Conservation (phyloP, 371 early-diverging fungal species). For the Rhizopus microsporus region DNA sequence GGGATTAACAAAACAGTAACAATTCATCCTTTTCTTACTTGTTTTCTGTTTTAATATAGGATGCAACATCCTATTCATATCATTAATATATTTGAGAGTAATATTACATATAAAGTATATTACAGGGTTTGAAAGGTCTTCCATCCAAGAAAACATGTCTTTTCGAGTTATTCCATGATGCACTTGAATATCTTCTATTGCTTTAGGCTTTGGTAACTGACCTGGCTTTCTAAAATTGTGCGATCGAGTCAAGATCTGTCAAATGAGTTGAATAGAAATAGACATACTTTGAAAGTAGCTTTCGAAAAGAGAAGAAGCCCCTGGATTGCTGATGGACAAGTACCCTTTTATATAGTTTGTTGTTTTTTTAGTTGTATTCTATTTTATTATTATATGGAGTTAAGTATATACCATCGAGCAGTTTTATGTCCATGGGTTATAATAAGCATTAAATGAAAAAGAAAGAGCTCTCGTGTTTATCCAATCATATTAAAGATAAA, state of each 20-base stretch:
- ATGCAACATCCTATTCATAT: constrained; percentile 37
- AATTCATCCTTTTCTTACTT: constrained; percentile 33
- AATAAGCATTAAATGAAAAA: too few species aligned
- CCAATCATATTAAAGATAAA: too few species aligned
- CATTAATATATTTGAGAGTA: background rate
- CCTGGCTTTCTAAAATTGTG: constrained; percentile 16
- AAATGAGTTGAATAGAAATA: background rate
- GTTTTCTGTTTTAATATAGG: constrained; percentile 61
- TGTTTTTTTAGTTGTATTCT: too few species aligned
- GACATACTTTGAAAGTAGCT: constrained; percentile 18
- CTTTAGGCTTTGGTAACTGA: constrained; percentile 43
- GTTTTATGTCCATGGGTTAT: too few species aligned
- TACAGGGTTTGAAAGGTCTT: constrained; percentile 55
- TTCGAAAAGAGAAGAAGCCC: constrained; percentile 11
- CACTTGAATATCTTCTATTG: constrained; percentile 37
- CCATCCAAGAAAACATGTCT: constrained; percentile 66
- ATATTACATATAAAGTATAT: background rate
- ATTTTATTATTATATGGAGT: too few species aligned
- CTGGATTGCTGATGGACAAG: constrained; percentile 1
- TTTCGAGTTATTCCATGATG: constrained; percentile 48
- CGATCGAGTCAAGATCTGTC: background rate
- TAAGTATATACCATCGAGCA: too few species aligned
- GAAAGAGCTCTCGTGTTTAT: too few species aligned
- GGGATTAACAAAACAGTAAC: background rate
- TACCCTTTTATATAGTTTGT: background rate